A percentile compares a stretch with the other conserved stretches of the same genome.
These are phyloP conservation scores for Penicillium verhagenii DNA, from an alignment of 495 filamentous ascomycete genomes.

Conservation along the genomic window DNA sequence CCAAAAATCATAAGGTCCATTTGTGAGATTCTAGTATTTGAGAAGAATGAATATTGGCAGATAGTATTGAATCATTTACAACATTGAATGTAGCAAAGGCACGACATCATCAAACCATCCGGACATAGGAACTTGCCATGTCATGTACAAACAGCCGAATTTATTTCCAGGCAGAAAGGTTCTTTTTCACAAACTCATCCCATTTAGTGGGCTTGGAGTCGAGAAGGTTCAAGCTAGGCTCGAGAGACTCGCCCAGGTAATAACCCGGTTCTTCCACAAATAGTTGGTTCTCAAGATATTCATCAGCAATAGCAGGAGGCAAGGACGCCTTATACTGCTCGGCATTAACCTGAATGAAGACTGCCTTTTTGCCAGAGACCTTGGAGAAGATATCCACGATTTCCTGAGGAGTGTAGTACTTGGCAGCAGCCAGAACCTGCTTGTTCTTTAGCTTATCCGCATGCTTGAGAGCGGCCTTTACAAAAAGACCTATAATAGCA, in stretches of 20 bases:
- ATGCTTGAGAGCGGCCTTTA: slow-evolving; percentile 45
- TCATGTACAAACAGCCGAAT: too few species aligned
- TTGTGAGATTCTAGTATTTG: too few species aligned
- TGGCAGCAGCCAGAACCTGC: slow-evolving; percentile 40
- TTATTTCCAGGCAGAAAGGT: slow-evolving; percentile 10
- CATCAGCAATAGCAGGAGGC: slow-evolving; percentile 41
- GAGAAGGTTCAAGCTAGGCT: slow-evolving; percentile 17
- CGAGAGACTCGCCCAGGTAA: slow-evolving; percentile 40
- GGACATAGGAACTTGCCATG: too few species aligned
- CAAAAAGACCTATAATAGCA: slow-evolving; percentile 43
- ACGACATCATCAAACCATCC: too few species aligned
- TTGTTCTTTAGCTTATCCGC: slow-evolving; percentile 22
- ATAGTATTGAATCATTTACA: too few species aligned
- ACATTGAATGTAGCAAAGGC: too few species aligned
- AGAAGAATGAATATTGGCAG: too few species aligned
- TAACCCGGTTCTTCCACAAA: slow-evolving; percentile 52
- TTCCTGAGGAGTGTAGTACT: slow-evolving; percentile 46
- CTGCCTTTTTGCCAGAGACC: slow-evolving; percentile 47
- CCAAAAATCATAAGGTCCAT: too few species aligned
- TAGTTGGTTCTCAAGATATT: slow-evolving; percentile 53
- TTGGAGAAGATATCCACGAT: slow-evolving; percentile 49
- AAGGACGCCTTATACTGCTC: slow-evolving; percentile 44
- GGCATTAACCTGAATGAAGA: slow-evolving; percentile 42
- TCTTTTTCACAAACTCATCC: slow-evolving; percentile 18
- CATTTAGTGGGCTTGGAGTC: slow-evolving; percentile 13